phyloP scores from a whole-genome alignment of 176 grass and related monocot species.

The Paspalum vaginatum region DNA sequence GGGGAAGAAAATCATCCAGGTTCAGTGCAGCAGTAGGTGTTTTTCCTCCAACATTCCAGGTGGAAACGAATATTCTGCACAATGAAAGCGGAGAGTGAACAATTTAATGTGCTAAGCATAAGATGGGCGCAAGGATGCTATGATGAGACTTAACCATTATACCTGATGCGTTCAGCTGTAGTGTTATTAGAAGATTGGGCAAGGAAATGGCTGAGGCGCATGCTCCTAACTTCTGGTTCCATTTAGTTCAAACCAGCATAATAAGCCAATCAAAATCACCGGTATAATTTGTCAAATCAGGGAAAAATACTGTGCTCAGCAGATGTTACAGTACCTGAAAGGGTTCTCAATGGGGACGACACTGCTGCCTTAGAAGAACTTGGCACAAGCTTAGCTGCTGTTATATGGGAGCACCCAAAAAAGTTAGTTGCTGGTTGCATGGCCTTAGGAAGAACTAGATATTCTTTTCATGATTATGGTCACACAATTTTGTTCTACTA shows the following conservation, averaged over 20 bases:
- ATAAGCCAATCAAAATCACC: conserved; percentile 9
- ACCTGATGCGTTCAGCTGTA: conserved; percentile 73
- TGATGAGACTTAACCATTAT: conserved; percentile 16
- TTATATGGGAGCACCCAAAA: conserved; percentile 5
- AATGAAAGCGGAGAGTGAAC: conserved; percentile 21
- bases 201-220: conserved; percentile 59
- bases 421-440: conserved; percentile 24
- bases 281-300: not conserved
- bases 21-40: conserved; percentile 69
- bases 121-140: not conserved
- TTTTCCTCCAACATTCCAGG: conserved; percentile 97
- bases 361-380: conserved; percentile 56
- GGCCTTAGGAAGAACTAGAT: too few species aligned
- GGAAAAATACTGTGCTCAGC: not conserved
- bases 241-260: conserved; percentile 37
- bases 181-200: conserved; percentile 48
- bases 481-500: not conserved
- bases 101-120: conserved; percentile 4
- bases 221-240: conserved; percentile 54
- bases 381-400: conserved; percentile 38
- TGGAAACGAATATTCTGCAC: conserved; percentile 83
- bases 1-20: conserved; percentile 71
- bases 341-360: conserved; percentile 56
- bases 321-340: conserved; percentile 52
- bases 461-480: not conserved